A percentile compares a stretch with the other conserved stretches of the same genome.
Evolutionary conservation across 805 yeast species (phyloP).

Genomic region (Metahyphopichia silvanorum): DNA sequence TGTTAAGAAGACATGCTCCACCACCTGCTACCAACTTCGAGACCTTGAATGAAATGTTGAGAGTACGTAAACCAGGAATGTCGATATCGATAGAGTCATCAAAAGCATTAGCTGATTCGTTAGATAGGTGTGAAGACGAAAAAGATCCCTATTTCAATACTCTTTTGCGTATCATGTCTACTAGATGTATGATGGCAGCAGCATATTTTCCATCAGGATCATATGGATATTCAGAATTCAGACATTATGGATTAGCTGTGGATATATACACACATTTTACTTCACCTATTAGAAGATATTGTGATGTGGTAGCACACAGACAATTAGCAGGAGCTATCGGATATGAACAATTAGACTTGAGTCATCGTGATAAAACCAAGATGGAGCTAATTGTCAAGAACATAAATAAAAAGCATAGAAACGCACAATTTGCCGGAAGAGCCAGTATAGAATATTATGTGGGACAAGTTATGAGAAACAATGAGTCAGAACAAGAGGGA

Average conservation of each 20-base stretch:
- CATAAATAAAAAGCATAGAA: slow-evolving; percentile 90
- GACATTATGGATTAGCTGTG: slow-evolving; percentile 96
- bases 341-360: slow-evolving; percentile 76
- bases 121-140: slow-evolving; percentile 82
- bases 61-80: slow-evolving; percentile 69
- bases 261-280: slow-evolving; percentile 98
- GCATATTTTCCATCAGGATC: slow-evolving; percentile 93
- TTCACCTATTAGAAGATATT: slow-evolving; percentile 95
- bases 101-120: slow-evolving; percentile 86
- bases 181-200: slow-evolving; percentile 99
- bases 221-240: slow-evolving; percentile 84
- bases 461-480: slow-evolving; percentile 93
- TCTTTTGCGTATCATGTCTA: slow-evolving; percentile 90
- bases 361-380: slow-evolving; percentile 83
- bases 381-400: slow-evolving; percentile 87
- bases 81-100: slow-evolving; percentile 79
- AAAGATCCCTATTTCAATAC: slow-evolving; percentile 91
- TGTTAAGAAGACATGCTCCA: slow-evolving; percentile 97
- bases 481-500: slow-evolving; percentile 79
- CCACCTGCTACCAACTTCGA: slow-evolving; percentile 96
- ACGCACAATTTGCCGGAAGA: slow-evolving; percentile 98
- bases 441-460: slow-evolving; percentile 97
- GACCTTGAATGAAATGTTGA: slow-evolving; percentile 79
- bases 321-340: slow-evolving; percentile 98
- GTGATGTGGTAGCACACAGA: slow-evolving; percentile 96